A percentile compares a stretch with the other conserved stretches of the same genome.
Evolutionary conservation across 805 yeast genomes (phyloP).

Genomic region (Yarrowia divulgata): DNA sequence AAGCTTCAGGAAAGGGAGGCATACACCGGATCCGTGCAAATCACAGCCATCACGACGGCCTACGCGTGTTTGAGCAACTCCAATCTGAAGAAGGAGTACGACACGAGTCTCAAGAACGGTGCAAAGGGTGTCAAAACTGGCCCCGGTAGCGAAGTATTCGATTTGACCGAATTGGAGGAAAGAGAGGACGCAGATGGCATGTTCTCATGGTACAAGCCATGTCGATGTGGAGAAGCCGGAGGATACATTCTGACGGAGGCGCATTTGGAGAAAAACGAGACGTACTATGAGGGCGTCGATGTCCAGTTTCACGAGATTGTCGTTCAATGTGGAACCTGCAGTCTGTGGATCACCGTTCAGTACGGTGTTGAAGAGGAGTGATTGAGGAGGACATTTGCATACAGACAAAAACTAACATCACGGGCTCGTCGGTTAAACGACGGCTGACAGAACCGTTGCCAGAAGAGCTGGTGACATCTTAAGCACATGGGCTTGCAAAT

Average conservation of each 20-base stretch:
- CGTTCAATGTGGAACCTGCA: conserved; percentile 83
- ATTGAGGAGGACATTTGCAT: too few relatives aligned
- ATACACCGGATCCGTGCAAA: conserved; percentile 18
- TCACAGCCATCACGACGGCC: conserved; percentile 66
- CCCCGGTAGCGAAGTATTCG: conserved; percentile 60
- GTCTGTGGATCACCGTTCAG: conserved; percentile 81
- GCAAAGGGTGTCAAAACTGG: background rate
- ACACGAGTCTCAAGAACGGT: conserved; percentile 53
- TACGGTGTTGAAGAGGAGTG: conserved; percentile 52
- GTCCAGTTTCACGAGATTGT: conserved; percentile 57
- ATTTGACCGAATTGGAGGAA: conserved; percentile 66
- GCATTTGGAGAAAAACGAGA: conserved; percentile 62
- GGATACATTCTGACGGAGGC: conserved; percentile 69
- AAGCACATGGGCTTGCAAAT: too few relatives aligned
- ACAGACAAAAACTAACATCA: too few relatives aligned
- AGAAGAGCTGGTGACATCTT: too few relatives aligned
- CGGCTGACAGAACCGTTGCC: too few relatives aligned
- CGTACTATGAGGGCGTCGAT: conserved; percentile 20
- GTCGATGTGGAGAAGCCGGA: conserved; percentile 55
- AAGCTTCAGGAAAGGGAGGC: conserved; percentile 51
- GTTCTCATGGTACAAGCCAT: conserved; percentile 48
- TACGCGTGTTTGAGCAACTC: conserved; percentile 62
- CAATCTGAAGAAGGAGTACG: conserved; percentile 58
- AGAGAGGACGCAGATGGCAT: conserved; percentile 48
- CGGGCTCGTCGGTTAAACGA: too few relatives aligned